A percentile compares a stretch with the other conserved stretches of the same genome.
These are phyloP conservation scores for Suillus subaureus DNA, from an alignment of 768 basidiomycete species.

Conservation along the genomic window DNA sequence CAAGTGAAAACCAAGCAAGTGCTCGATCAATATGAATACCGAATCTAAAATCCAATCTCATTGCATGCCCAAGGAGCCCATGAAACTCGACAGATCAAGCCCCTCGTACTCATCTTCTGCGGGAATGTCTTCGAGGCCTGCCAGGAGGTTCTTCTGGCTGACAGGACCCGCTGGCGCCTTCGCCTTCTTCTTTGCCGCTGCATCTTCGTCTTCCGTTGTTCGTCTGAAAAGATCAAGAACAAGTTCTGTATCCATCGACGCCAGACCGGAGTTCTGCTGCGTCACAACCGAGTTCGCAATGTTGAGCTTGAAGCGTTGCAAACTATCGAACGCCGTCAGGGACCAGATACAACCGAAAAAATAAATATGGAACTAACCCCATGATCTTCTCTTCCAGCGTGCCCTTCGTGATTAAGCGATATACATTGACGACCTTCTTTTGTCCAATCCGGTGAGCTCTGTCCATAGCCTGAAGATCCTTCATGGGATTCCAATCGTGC, in stretches of 20 bases:
- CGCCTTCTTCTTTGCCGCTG: conserved; percentile 48
- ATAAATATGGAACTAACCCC: conserved; percentile 64
- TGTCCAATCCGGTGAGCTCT: conserved; percentile 97
- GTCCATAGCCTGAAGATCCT: conserved; percentile 99
- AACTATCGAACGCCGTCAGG: conserved; percentile 34
- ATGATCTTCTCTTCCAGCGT: conserved; percentile 99
- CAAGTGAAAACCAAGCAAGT: conserved; percentile 15
- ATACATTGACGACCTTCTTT: conserved; percentile 99
- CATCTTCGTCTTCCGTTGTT: conserved; percentile 77
- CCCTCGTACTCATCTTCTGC: conserved; percentile 91
- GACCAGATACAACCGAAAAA: conserved; percentile 1
- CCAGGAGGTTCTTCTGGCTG: conserved; percentile 81
- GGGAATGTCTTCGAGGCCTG: conserved; percentile 90
- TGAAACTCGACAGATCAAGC: conserved; percentile 84
- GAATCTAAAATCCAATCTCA: conserved; percentile 23
- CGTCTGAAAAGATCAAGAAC: conserved; percentile 92
- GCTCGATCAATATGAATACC: conserved; percentile 21
- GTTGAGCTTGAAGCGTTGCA: conserved; percentile 98
- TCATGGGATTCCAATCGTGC: conserved; percentile 99
- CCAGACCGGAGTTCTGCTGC: conserved; percentile 92
- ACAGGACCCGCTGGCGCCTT: conserved; percentile 58
- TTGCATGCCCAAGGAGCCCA: conserved; percentile 73
- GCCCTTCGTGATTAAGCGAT: conserved; percentile 94
- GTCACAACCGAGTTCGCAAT: conserved; percentile 97
- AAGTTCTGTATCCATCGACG: conserved; percentile 96